phyloP scores from a whole-genome alignment of 805 yeast genomes.

The Barnettozyma pratensis region DNA sequence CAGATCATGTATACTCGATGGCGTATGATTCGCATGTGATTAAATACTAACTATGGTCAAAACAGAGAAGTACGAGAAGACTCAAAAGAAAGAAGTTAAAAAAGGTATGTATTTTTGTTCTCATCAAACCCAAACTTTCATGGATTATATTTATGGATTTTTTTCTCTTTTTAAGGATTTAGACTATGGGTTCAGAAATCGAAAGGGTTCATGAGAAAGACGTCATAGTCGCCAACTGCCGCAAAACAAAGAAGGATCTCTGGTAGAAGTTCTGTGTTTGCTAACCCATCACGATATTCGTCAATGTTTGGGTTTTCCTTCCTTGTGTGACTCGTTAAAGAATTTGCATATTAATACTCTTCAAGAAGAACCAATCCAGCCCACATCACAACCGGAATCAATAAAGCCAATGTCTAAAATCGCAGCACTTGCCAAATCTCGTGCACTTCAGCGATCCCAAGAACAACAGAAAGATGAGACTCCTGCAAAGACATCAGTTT shows the following conservation, averaged over 20 bases:
- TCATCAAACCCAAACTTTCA: background rate
- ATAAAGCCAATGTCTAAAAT: constrained; percentile 17
- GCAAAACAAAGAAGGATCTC: no score
- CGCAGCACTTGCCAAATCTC: constrained; percentile 20
- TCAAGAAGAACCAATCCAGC: background rate
- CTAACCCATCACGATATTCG: background rate
- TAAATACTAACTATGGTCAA: background rate
- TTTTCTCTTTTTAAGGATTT: background rate
- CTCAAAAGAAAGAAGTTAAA: constrained; percentile 9
- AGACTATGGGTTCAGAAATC: no score
- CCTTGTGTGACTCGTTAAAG: no score
- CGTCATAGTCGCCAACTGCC: no score
- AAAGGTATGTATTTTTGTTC: constrained; percentile 39
- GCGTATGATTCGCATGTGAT: background rate
- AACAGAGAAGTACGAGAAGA: background rate
- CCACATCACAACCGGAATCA: background rate
- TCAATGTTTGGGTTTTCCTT: background rate
- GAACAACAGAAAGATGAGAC: background rate
- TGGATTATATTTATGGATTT: background rate
- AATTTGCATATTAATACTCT: constrained; percentile 7
- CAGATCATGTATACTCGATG: no score
- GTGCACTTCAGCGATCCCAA: constrained; percentile 14
- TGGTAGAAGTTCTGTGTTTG: no score
- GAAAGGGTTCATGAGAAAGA: no score
- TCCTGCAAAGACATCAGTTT: constrained; percentile 10